Evolutionary conservation across 768 basidiomycete species (phyloP).

Genomic region (Panaeolus cyanescens): DNA sequence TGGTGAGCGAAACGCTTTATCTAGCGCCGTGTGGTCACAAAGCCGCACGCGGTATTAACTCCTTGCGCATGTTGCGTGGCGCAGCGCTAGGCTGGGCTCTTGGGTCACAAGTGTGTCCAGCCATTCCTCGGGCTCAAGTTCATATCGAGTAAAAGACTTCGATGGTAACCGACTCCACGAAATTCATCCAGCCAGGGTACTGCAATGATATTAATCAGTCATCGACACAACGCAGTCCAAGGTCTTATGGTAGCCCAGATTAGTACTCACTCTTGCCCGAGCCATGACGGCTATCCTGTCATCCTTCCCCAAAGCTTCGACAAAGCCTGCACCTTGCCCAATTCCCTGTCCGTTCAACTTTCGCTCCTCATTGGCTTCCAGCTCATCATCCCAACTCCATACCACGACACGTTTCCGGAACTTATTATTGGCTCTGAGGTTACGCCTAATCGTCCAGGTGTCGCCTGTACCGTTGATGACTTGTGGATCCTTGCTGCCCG

Average conservation of each 20-base stretch:
- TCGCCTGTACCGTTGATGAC: background rate
- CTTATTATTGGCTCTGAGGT: background rate
- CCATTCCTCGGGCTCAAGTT: background rate
- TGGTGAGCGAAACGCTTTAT: background rate
- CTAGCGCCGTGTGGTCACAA: background rate
- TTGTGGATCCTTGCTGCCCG: background rate
- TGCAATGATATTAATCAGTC: constrained; percentile 6
- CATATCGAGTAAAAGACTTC: constrained; percentile 26
- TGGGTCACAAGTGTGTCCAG: background rate
- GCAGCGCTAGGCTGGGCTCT: background rate
- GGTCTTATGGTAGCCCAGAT: background rate
- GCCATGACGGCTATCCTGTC: constrained; percentile 26
- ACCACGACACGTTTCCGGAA: background rate
- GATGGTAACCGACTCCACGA: constrained; percentile 21
- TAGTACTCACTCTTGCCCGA: constrained; percentile 24
- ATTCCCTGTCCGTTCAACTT: constrained; percentile 20
- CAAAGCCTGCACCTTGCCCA: constrained; percentile 15
- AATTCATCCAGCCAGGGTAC: constrained; percentile 32
- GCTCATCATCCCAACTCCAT: background rate
- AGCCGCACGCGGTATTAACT: background rate
- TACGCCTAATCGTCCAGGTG: background rate
- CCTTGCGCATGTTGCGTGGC: background rate
- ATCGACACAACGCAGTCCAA: too few species aligned
- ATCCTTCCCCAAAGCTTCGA: constrained; percentile 10
- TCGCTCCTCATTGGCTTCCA: background rate